Base-by-base conservation (phyloP, 805 yeast species). In the Pichia thaimueangensis region DNA sequence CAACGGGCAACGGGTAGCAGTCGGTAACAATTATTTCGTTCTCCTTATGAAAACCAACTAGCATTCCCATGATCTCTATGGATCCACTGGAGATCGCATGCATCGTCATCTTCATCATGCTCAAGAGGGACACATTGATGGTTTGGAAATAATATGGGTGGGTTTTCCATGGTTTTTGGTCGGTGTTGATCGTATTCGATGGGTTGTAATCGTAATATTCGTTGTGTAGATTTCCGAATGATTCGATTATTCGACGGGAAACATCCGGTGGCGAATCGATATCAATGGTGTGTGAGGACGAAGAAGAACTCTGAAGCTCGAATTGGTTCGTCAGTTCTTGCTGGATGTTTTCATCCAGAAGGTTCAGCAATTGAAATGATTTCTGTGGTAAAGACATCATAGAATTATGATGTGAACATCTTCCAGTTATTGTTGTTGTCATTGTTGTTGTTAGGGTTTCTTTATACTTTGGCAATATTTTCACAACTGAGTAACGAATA, bases 51-150 rank as follows among this genome's bases (percentile, higher is more conserved):
- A 84, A 73, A 1, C 98, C 97, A 0, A 89, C 76, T 60, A 91
- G 69, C 84, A 89, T 84, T 5, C 97, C 98, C 97, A 91, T 91
- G 6, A 93, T 78, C 59, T 91, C 98, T 30, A 86, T 82, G 9
- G 82, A 67, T 1, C 95, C 95, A 5, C 97, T 97, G 1, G 80
- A 67, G 20, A 82, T 67, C 1, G 96, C 89, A 62, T 88, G 96
- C 12, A 76, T 67, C 2, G 83, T 61, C 84, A 88, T 87, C 55
- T 86, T 86, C 45, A 75, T 59, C 34, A 84, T 58, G 0, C 95
- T 94, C 24, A 84, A 58, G 1, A 86, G 69, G 2, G 95, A 83
- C 1, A 88, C 71, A 47, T 75, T 72, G 6, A 74, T 81, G 10
- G 71, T 71, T 37, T 69, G 71, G 58, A 85, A 85, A 53, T 78